Base-by-base conservation (phyloP, 169 alveolate species). In the Babesia caballi region DNA sequence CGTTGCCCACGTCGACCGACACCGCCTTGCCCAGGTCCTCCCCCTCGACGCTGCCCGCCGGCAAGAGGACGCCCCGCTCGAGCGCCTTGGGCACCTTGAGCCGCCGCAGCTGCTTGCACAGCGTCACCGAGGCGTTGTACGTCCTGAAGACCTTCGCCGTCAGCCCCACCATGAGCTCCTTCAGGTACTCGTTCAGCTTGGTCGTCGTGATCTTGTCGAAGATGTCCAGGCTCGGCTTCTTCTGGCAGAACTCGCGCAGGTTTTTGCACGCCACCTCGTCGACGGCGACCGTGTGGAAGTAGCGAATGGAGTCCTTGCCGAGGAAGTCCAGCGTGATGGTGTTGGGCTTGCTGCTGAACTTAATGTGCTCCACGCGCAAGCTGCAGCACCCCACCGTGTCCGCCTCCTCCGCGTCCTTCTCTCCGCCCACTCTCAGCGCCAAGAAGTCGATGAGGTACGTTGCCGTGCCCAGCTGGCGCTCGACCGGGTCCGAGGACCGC, bases 301-400 rank as follows among this genome's bases (percentile, higher is more conserved):
- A 98, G 23, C 99, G 93, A 90, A 98, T 98, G 51, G 99, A 95
- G 80, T 96, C 99, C 78, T 97, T 96, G 27, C 99, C 99, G 61
- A 96, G 90, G 86, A 96, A 97, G 86, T 96, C 99, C 42, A 97
- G 91, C 44, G 78, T 78, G 36, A 51, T 59, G 63, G 84, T 74
- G 59, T 85, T 70, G 35, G 84, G 59, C 53, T 58, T 76, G 56
- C 67, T 63, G 42, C 83, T 88, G 44, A 96, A 91, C 69, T 91
- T 85, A 38, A 96, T 84, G 85, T 98, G 99, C 82, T 96, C 98
- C 15, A 96, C 99, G 53, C 99, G 94, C 51, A 98, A 86, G 66
- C 99, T 93, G 87, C 99, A 97, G 90, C 99, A 97, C 41, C 99
- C 99, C 38, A 97, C 99, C 0, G 99, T 98, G 83, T 98, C 99